Evolutionary conservation across 108 stramenopile species (phyloP).

Genomic region (Chaetoceros tenuissimus): DNA sequence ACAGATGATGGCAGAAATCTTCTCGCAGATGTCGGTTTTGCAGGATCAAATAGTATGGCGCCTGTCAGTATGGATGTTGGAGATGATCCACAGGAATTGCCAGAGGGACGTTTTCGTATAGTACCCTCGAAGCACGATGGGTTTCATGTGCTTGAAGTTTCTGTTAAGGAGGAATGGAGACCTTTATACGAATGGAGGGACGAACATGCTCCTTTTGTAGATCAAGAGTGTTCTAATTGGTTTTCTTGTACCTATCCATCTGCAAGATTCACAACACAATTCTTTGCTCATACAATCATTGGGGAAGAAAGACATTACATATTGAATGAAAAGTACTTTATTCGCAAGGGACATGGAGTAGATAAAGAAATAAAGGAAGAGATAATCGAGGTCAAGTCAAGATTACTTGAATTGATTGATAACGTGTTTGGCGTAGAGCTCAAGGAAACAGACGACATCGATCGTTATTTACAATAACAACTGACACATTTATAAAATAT

Average conservation of each 20-base stretch:
- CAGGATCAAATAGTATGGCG: conserved; percentile 10
- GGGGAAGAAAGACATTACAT: conserved; percentile 10
- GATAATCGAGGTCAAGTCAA: conserved; percentile 1
- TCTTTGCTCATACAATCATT: conserved; percentile 1
- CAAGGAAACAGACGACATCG: too few species aligned
- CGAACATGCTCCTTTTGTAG: conserved; percentile 4
- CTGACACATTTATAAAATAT: too few species aligned
- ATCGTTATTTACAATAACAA: too few species aligned
- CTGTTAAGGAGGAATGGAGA: conserved; percentile 3
- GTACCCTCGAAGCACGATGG: conserved; percentile 2
- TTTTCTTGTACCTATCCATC: conserved; percentile 11
- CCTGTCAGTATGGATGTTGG: conserved; percentile 15
- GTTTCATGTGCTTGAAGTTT: too few species aligned
- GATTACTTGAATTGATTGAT: background rate
- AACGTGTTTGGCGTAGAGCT: conserved; percentile 5
- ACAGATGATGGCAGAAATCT: conserved; percentile 5
- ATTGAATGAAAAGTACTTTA: conserved; percentile 11
- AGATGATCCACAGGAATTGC: conserved; percentile 2
- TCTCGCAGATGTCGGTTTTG: conserved; percentile 21
- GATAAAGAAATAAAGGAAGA: background rate
- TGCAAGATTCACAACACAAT: conserved; percentile 10
- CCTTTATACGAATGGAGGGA: conserved; percentile 16
- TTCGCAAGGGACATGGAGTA: conserved; percentile 8
- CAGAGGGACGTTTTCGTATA: conserved; percentile 1
- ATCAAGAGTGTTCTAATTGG: conserved; percentile 18